Percentiles rank a stretch among this genome's conserved stretches.
phyloP scores from a whole-genome alignment of 176 grass and related monocot genomes.

The Aegilops bicornis region DNA sequence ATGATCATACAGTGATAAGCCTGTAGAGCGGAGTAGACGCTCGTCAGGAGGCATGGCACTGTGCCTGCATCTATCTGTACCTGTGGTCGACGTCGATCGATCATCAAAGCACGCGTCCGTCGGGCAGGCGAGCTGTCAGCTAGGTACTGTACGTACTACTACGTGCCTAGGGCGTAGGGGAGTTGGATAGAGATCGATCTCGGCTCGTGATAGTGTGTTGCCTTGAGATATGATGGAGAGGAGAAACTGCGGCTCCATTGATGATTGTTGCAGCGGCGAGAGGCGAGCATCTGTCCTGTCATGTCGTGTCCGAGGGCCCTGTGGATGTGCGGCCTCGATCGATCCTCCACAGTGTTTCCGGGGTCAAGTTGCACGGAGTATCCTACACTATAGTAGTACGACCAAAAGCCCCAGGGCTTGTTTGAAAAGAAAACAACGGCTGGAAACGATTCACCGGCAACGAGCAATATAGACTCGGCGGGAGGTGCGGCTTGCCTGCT shows the following conservation, averaged over 20 bases:
- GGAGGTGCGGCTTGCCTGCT: too few species aligned
- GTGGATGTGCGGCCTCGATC: background rate
- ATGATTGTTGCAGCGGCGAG: background rate
- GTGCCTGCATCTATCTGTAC: background rate
- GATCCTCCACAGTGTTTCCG: background rate
- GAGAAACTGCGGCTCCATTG: background rate
- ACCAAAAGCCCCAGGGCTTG: too few species aligned
- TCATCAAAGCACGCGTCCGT: background rate
- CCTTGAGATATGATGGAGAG: background rate
- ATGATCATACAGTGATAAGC: constrained; percentile 7
- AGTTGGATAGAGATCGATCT: background rate
- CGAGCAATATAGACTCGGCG: too few species aligned
- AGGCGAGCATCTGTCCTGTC: background rate
- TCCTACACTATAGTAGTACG: too few species aligned
- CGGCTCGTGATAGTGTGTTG: background rate
- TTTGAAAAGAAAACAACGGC: too few species aligned
- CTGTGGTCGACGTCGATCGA: background rate
- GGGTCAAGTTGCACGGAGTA: too few species aligned
- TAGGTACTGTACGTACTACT: too few species aligned
- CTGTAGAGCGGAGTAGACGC: background rate
- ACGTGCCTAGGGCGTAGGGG: background rate
- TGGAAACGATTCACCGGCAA: too few species aligned
- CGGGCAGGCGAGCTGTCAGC: background rate
- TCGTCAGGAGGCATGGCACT: background rate
- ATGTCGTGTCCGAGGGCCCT: background rate